Conservation (phyloP, 2,329 filamentous ascomycete genomes). For the Hypoxylon sp. region DNA sequence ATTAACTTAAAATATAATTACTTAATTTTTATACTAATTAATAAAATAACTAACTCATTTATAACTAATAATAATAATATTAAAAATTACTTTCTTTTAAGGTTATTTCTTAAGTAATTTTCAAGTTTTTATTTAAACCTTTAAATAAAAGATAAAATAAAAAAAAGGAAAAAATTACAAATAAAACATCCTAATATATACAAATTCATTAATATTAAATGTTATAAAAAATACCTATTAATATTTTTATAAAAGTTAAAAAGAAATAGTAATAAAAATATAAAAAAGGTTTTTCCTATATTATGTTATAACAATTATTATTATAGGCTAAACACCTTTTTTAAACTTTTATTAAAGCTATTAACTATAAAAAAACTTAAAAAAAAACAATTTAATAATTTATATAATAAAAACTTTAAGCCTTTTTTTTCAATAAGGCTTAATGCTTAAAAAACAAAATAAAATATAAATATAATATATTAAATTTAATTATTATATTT, state of each 20-base stretch:
- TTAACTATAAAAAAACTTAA: too few species aligned
- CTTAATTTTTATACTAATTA: neutral
- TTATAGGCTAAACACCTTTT: neutral
- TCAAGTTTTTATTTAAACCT: neutral
- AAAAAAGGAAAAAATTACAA: neutral
- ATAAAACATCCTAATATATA: neutral
- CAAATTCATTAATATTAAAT: slow-evolving; percentile 7
- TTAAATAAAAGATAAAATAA: slow-evolving; percentile 1
- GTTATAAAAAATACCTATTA: slow-evolving; percentile 1
- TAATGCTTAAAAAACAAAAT: slow-evolving; percentile 6
- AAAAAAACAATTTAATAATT: too few species aligned
- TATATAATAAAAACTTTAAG: neutral
- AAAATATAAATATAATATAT: neutral
- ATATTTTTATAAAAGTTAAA: neutral
- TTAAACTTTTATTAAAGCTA: too few species aligned
- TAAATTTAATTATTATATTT: slow-evolving; percentile 10
- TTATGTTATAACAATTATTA: neutral
- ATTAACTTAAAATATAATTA: too few species aligned
- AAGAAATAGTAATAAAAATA: neutral
- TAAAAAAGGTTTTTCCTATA: too few species aligned
- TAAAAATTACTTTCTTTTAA: neutral
- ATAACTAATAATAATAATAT: neutral
- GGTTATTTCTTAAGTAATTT: neutral
- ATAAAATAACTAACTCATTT: neutral
- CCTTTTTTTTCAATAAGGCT: neutral